These are phyloP conservation scores for Diaporthe helianthi DNA, from an alignment of 2,329 filamentous ascomycete genomes.

Conservation along the genomic window DNA sequence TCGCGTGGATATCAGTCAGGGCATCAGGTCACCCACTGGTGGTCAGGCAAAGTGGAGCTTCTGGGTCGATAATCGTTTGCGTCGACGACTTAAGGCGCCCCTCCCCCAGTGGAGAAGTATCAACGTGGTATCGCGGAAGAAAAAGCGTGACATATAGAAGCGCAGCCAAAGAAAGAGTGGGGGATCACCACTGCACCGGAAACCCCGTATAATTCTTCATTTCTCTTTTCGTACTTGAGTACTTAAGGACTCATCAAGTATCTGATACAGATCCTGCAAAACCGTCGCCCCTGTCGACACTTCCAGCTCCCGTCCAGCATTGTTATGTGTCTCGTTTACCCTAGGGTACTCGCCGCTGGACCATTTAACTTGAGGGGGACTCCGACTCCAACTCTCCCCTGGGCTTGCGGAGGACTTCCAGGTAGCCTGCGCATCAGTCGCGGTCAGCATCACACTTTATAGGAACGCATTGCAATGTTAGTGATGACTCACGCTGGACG, in stretches of 20 bases:
- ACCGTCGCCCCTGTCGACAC: neutral
- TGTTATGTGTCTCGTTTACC: neutral
- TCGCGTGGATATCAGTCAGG: neutral
- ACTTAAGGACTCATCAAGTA: slow-evolving; percentile 26
- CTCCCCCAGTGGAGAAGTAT: neutral
- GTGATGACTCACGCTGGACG: slow-evolving; percentile 74
- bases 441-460: slow-evolving; percentile 22
- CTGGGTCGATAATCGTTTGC: neutral
- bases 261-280: slow-evolving; percentile 2
- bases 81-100: neutral
- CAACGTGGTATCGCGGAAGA: slow-evolving; percentile 21
- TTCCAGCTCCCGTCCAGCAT: neutral
- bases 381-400: slow-evolving; percentile 17
- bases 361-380: slow-evolving; percentile 3
- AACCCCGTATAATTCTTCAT: slow-evolving; percentile 8
- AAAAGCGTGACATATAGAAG: neutral
- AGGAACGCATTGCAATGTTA: neutral
- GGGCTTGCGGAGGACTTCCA: slow-evolving; percentile 53
- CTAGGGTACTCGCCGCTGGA: too few species aligned
- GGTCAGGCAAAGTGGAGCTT: neutral
- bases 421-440: slow-evolving; percentile 46
- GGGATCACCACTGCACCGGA: slow-evolving; percentile 7
- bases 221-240: slow-evolving; percentile 11
- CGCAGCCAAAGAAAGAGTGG: slow-evolving; percentile 13
- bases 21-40: neutral